These are phyloP conservation scores for Sequoiadendron giganteum DNA, from an alignment of 75 land plant genomes.

Conservation along the genomic window DNA sequence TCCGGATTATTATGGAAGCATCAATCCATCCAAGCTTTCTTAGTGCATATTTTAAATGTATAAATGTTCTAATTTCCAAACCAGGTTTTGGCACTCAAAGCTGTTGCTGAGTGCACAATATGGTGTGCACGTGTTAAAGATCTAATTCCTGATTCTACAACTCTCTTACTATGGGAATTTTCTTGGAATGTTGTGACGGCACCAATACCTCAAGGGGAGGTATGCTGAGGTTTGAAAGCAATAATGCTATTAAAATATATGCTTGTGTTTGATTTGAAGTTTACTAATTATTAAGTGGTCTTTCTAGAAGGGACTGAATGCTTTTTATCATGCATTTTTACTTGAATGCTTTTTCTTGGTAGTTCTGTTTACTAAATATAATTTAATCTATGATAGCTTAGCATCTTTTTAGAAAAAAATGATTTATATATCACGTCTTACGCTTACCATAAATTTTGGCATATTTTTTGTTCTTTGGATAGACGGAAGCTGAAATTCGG, in stretches of 20 bases:
- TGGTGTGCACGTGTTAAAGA: conserved; percentile 38
- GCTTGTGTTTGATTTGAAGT: neutral
- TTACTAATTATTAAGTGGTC: neutral
- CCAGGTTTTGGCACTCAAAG: conserved; percentile 64
- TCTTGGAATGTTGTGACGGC: conserved; percentile 48
- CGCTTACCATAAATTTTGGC: neutral
- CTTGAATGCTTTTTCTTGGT: neutral
- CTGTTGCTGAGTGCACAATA: conserved; percentile 46
- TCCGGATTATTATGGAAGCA: neutral
- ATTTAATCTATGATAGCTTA: neutral
- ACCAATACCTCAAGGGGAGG: conserved; percentile 55
- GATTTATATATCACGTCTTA: neutral
- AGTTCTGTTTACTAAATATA: neutral
- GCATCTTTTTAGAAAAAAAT: neutral
- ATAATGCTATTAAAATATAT: neutral
- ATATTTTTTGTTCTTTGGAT: neutral
- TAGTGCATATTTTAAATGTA: neutral
- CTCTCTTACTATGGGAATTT: conserved; percentile 59
- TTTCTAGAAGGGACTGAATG: neutral
- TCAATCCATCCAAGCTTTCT: neutral
- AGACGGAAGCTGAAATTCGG: conserved; percentile 68
- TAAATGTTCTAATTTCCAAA: neutral
- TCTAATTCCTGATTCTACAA: conserved; percentile 24
- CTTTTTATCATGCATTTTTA: neutral
- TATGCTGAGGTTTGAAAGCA: conserved; percentile 12